Percentiles rank a stretch among this genome's conserved stretches.
Conservation (phyloP, 1,284 basidiomycete species). For the Ganoderma leucocontextum region DNA sequence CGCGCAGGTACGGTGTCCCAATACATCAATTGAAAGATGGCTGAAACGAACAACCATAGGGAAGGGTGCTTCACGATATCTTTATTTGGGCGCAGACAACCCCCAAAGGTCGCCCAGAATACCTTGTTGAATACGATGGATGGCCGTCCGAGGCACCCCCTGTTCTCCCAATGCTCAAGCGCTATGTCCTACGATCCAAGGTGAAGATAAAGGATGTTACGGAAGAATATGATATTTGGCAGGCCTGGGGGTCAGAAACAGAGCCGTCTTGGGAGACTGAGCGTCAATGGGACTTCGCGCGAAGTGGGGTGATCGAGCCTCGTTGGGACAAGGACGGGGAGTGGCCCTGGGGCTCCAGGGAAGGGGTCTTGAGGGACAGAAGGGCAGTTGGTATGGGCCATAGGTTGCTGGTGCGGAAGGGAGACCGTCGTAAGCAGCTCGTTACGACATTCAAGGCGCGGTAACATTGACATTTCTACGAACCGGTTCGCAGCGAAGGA, state of each 20-base stretch:
- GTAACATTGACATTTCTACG: conserved; percentile 17
- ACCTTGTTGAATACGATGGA: conserved; percentile 80
- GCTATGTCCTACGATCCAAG: conserved; percentile 90
- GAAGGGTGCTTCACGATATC: conserved; percentile 88
- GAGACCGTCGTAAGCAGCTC: conserved; percentile 70
- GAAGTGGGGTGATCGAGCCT: conserved; percentile 76
- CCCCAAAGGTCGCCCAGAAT: conserved; percentile 57
- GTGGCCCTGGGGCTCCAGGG: conserved; percentile 71
- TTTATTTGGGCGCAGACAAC: conserved; percentile 80
- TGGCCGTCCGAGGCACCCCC: conserved; percentile 62
- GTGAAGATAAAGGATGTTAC: conserved; percentile 85
- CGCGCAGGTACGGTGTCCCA: conserved; percentile 70
- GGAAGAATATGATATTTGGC: conserved; percentile 81
- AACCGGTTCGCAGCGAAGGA: conserved; percentile 57
- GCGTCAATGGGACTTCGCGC: conserved; percentile 62
- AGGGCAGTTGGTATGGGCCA: conserved; percentile 83
- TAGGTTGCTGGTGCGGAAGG: conserved; percentile 74
- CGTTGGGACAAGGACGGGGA: conserved; percentile 57
- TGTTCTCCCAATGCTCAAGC: conserved; percentile 76
- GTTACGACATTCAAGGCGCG: conserved; percentile 4
- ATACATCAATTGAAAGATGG: conserved; percentile 13
- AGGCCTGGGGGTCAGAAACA: conserved; percentile 72
- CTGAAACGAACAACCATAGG: conserved; percentile 54
- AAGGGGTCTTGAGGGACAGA: conserved; percentile 67
- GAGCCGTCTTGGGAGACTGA: conserved; percentile 48